These are phyloP conservation scores for Scedosporium dehoogii DNA, from an alignment of 2,329 filamentous ascomycete species.

Conservation along the genomic window DNA sequence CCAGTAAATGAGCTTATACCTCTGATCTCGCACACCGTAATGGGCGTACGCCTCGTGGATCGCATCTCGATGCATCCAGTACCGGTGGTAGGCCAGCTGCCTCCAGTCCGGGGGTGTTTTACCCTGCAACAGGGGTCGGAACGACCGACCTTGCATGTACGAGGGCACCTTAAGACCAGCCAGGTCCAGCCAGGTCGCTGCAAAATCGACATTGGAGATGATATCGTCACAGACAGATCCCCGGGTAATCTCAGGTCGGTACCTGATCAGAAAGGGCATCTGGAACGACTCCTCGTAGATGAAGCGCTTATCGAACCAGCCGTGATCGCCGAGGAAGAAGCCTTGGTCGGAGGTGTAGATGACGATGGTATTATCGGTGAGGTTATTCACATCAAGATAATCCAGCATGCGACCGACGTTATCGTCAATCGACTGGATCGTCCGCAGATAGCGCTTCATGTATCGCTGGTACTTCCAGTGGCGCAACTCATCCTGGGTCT, in stretches of 20 bases:
- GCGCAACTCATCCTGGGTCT: constrained; percentile 27
- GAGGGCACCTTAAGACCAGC: constrained; percentile 28
- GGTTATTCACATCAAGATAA: constrained; percentile 29
- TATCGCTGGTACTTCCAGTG: constrained; percentile 48
- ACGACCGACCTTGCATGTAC: constrained; percentile 42
- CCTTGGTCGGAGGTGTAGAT: constrained; percentile 46
- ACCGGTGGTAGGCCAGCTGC: constrained; percentile 42
- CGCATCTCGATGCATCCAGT: constrained; percentile 45
- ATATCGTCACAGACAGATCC: constrained; percentile 34
- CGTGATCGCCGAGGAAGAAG: constrained; percentile 46
- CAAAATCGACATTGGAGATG: constrained; percentile 45
- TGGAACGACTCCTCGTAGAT: constrained; percentile 49
- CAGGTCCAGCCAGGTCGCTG: constrained; percentile 36
- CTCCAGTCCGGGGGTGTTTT: constrained; percentile 33
- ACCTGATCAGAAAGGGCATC: constrained; percentile 42
- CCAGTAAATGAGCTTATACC: constrained; percentile 48
- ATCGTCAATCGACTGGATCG: constrained; percentile 42
- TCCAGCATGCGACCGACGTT: constrained; percentile 38
- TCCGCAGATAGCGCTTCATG: constrained; percentile 44
- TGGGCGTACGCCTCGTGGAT: constrained; percentile 41
- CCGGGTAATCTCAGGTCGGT: constrained; percentile 28
- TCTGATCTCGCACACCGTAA: constrained; percentile 39
- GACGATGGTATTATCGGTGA: constrained; percentile 37
- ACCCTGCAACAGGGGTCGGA: constrained; percentile 26
- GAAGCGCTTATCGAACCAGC: constrained; percentile 49